A percentile compares a stretch with the other conserved stretches of the same genome.
These are phyloP conservation scores for Macadamia tetraphylla DNA, from an alignment of 164 flowering plant genomes.

Conservation along the genomic window DNA sequence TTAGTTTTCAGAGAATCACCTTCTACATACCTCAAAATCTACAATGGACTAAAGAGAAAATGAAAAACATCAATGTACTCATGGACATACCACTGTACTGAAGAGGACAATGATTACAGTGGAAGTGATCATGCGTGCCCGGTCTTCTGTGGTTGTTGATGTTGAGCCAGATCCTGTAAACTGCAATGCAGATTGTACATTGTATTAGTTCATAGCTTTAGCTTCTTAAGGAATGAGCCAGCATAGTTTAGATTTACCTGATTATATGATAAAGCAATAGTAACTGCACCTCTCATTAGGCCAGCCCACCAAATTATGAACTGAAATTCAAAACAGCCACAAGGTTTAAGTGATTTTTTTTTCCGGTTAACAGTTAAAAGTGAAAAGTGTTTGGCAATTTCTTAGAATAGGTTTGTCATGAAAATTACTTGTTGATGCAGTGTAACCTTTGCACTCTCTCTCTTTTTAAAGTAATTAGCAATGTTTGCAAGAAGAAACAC, in stretches of 20 bases:
- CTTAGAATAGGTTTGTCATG: background rate
- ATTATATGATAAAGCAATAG: slow-evolving; percentile 63
- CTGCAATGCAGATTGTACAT: slow-evolving; percentile 23
- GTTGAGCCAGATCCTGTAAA: slow-evolving; percentile 29
- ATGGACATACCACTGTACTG: slow-evolving; percentile 57
- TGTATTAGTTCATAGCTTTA: background rate
- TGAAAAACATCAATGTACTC: background rate
- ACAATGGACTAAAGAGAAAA: background rate
- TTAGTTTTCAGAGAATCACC: too few species aligned
- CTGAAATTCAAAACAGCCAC: slow-evolving; percentile 28
- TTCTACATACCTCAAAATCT: too few species aligned
- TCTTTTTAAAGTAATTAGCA: slow-evolving; percentile 29
- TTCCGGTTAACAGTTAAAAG: too few species aligned
- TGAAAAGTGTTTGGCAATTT: background rate
- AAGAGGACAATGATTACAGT: slow-evolving; percentile 70
- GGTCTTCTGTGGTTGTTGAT: slow-evolving; percentile 12
- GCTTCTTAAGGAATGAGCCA: background rate
- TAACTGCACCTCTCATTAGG: slow-evolving; percentile 80
- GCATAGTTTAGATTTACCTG: slow-evolving; percentile 27
- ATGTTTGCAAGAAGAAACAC: slow-evolving; percentile 51
- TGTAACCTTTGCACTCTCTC: slow-evolving; percentile 25
- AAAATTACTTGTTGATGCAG: slow-evolving; percentile 42
- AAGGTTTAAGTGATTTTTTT: background rate
- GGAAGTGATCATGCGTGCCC: slow-evolving; percentile 49
- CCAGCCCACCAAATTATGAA: slow-evolving; percentile 85